Evolutionary conservation across 139 green algal species (phyloP).

Genomic region (Ulvella scutata): DNA sequence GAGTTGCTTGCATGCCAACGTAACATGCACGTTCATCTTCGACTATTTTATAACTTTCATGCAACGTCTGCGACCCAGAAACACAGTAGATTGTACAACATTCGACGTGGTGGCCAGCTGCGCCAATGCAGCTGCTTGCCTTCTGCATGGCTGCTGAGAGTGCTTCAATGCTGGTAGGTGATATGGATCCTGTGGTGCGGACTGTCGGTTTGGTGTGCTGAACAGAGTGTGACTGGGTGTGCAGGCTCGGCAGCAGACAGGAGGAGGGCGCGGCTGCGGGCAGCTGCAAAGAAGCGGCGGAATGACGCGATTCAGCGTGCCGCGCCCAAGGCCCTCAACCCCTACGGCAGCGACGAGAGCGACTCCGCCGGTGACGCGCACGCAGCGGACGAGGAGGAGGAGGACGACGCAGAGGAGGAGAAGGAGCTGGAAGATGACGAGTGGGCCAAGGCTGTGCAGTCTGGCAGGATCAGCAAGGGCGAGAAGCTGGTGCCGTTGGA

Average conservation of each 20-base stretch:
- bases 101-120: neutral
- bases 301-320: neutral
- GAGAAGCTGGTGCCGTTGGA: constrained; percentile 75
- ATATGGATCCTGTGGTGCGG: neutral
- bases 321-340: constrained; percentile 4
- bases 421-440: constrained; percentile 33
- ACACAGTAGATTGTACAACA: neutral
- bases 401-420: constrained; percentile 22
- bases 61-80: too few species aligned
- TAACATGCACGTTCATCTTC: too few species aligned
- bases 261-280: constrained; percentile 4
- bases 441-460: constrained; percentile 13
- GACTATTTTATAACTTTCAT: too few species aligned
- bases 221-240: neutral
- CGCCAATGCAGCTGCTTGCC: neutral
- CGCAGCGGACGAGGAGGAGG: constrained; percentile 10
- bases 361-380: neutral
- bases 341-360: constrained; percentile 5
- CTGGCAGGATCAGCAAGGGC: constrained; percentile 70
- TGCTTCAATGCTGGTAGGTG: neutral
- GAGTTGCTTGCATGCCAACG: too few species aligned
- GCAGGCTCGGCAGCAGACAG: neutral
- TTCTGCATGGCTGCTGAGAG: neutral
- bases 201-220: neutral
- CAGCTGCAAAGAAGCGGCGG: constrained; percentile 5